Percentiles rank a stretch among this genome's conserved stretches.
Conservation (phyloP, 1,139 yeast genomes). For the Pneumocystis murina region DNA sequence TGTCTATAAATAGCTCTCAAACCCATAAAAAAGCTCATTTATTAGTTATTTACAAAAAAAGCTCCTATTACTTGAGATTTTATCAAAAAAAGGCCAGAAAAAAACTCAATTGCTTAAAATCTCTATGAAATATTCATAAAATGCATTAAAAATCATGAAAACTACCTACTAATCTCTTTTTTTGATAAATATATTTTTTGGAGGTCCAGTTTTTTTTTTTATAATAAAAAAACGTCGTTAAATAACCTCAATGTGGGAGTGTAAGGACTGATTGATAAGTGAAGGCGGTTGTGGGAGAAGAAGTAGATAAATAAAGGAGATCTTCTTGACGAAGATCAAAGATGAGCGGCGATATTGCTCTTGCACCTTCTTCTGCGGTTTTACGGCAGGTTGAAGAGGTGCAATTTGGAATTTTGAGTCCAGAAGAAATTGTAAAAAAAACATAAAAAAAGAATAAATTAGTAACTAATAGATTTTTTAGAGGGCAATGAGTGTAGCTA, state of each 20-base stretch:
- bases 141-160: too few relatives aligned
- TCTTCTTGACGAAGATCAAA: neutral
- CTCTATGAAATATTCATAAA: too few relatives aligned
- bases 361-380: neutral
- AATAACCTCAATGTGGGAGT: neutral
- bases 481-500: slow-evolving; percentile 9
- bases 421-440: slow-evolving; percentile 62
- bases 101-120: too few relatives aligned
- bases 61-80: too few relatives aligned
- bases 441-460: neutral
- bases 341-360: neutral
- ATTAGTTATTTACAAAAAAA: too few relatives aligned
- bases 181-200: neutral
- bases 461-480: slow-evolving; percentile 20
- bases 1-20: too few relatives aligned
- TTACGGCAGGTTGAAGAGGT: slow-evolving; percentile 29
- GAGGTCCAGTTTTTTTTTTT: neutral
- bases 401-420: slow-evolving; percentile 94
- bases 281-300: neutral
- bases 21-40: too few relatives aligned
- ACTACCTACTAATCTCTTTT: neutral
- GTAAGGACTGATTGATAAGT: neutral
- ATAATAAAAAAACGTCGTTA: neutral
- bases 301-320: neutral
- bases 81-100: too few relatives aligned